Evolutionary conservation across 495 filamentous ascomycete genomes (phyloP), one percentile per base, ranked within the genome.

Genomic region (Aspergillus carlsbadensis): DNA sequence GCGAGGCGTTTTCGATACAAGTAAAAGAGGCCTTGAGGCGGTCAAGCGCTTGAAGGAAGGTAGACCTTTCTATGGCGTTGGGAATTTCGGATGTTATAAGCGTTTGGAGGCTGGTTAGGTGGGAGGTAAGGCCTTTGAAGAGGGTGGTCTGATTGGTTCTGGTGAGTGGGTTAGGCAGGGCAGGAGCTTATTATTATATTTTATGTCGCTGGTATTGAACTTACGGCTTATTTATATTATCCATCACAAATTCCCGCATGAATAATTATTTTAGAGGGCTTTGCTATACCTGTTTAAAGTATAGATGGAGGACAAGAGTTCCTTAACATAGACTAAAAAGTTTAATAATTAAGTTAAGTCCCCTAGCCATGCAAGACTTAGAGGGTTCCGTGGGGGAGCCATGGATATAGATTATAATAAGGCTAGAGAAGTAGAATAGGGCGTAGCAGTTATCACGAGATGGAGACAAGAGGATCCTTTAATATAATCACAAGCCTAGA

Each of bases 341-440:
- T 20, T 48, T 26, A 14, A 48, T 8, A 10, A 48, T 48, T 26
- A 26, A 48, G 15, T 33, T 13, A 3, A 48, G 45, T 6, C 45
- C 45, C 4, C 3, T 20, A 10, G 1, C 10, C 17, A 21, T 3
- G 10, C 11, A 7, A 10, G 4, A n/a, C 2, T 17, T 26, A 15
- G 45, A 2, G 3, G 43, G 5, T 14, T 51, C 55, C 26, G 37
- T 29, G 17, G 55, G 55, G 2, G 55, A 42, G 7, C 34, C 55
- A 20, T 21, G 51, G 15, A 42, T 51, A n/a, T 49, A 57, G n/a
- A 57, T 17, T 37, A 57, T 57, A 14, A 57, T 35, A 1, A 57
- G 10, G 14, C 54, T 36, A 0, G 45, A 57, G 26, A 51, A 57
- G 35, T n/a, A 29, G n/a, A 57, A 51, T 8, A 57, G 15, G 10